Percentiles rank a stretch among this genome's conserved stretches.
These are phyloP conservation scores for Tuber melanosporum DNA, from an alignment of 495 filamentous ascomycete genomes.

Conservation along the genomic window DNA sequence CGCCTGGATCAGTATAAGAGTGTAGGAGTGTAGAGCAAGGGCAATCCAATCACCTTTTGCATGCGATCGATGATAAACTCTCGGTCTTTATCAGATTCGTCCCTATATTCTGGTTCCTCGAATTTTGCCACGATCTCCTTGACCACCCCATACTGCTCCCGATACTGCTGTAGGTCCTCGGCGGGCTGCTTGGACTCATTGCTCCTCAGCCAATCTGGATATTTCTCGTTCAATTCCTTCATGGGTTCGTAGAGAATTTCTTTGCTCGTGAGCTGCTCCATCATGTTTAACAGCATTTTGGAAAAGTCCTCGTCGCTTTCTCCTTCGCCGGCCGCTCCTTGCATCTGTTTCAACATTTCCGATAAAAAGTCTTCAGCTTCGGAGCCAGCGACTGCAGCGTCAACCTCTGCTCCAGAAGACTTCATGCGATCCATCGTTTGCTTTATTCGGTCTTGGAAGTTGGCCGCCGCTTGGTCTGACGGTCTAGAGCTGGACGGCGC, in stretches of 20 bases:
- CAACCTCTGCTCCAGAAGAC: constrained; percentile 70
- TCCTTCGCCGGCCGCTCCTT: constrained; percentile 55
- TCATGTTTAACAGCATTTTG: constrained; percentile 91
- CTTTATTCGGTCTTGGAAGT: constrained; percentile 83
- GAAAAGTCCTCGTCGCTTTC: constrained; percentile 78
- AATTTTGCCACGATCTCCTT: constrained; percentile 82
- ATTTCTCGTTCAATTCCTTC: constrained; percentile 91
- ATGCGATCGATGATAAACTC: constrained; percentile 94
- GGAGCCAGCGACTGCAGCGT: constrained; percentile 62
- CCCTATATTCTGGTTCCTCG: constrained; percentile 67
- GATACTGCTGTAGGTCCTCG: constrained; percentile 72
- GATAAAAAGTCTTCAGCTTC: constrained; percentile 71
- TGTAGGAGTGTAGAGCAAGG: constrained; percentile 12
- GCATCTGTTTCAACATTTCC: constrained; percentile 79
- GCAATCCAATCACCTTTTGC: constrained; percentile 68
- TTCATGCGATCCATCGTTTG: constrained; percentile 94
- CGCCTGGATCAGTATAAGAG: constrained; percentile 10
- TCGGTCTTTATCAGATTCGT: constrained; percentile 71
- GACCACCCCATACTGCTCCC: constrained; percentile 75
- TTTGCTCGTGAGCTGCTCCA: constrained; percentile 97
- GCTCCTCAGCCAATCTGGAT: constrained; percentile 76
- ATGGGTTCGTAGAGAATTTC: constrained; percentile 98
- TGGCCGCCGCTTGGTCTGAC: constrained; percentile 18
- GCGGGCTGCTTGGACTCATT: constrained; percentile 57
- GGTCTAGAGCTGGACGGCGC: constrained; percentile 14